These are phyloP conservation scores for Aspergillus cejpii DNA, from an alignment of 2,329 filamentous ascomycete species.

Conservation along the genomic window DNA sequence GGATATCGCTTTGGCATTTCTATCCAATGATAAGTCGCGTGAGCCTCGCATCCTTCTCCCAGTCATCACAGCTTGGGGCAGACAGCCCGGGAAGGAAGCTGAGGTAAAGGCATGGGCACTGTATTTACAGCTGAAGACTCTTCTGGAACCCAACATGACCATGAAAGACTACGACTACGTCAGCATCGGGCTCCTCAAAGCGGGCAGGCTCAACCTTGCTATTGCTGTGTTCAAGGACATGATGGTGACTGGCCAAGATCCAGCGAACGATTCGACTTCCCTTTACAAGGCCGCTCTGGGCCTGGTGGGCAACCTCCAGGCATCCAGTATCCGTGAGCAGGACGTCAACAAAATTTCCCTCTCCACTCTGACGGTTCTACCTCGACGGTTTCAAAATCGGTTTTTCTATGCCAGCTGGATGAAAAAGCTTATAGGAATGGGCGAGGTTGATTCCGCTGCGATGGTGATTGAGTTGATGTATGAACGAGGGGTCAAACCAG, in stretches of 20 bases:
- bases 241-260: constrained; percentile 59
- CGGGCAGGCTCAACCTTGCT: constrained; percentile 59
- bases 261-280: constrained; percentile 40
- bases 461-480: constrained; percentile 72
- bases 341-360: constrained; percentile 46
- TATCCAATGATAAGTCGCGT: constrained; percentile 40
- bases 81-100: constrained; percentile 44
- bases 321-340: constrained; percentile 37
- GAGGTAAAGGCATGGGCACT: constrained; percentile 58
- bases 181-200: constrained; percentile 62
- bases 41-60: constrained; percentile 47
- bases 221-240: constrained; percentile 79
- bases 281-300: constrained; percentile 41
- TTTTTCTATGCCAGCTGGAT: constrained; percentile 88
- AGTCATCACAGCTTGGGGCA: constrained; percentile 62
- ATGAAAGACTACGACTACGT: constrained; percentile 72
- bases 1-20: constrained; percentile 42
- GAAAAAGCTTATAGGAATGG: constrained; percentile 69
- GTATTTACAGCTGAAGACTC: constrained; percentile 59
- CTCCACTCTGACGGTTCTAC: constrained; percentile 47
- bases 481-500: constrained; percentile 58
- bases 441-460: constrained; percentile 62
- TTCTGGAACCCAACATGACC: constrained; percentile 55
- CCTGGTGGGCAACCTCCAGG: constrained; percentile 37
- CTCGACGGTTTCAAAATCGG: constrained; percentile 56